Evolutionary conservation across 495 filamentous ascomycete species (phyloP).

Genomic region (Aspergillus leporis): DNA sequence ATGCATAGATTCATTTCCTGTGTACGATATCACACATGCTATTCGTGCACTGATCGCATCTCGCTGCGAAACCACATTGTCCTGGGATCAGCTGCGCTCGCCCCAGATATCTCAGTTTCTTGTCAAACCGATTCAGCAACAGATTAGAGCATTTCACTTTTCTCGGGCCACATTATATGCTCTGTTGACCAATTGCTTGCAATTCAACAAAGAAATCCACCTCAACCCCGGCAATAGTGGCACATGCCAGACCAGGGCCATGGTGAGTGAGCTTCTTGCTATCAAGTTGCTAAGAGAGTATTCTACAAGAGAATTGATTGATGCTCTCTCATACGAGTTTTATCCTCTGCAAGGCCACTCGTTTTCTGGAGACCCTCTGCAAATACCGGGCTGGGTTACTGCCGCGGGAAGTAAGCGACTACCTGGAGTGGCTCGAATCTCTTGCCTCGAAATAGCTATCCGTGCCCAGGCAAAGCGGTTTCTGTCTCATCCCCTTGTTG

Average conservation of each 20-base stretch:
- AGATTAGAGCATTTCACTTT: constrained; percentile 76
- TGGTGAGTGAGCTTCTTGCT: constrained; percentile 89
- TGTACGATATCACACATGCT: constrained; percentile 86
- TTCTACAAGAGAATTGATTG: constrained; percentile 80
- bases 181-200: constrained; percentile 87
- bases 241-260: constrained; percentile 75
- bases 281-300: constrained; percentile 89
- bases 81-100: constrained; percentile 94
- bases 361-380: constrained; percentile 33
- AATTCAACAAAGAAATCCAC: constrained; percentile 86
- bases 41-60: constrained; percentile 79
- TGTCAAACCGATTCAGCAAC: constrained; percentile 85
- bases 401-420: constrained; percentile 35
- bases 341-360: constrained; percentile 81
- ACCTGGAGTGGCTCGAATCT: constrained; percentile 68
- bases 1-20: constrained; percentile 67
- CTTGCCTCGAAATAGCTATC: constrained; percentile 88
- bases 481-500: constrained; percentile 82
- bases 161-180: constrained; percentile 85
- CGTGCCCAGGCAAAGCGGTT: constrained; percentile 87
- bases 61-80: constrained; percentile 84
- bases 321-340: constrained; percentile 92
- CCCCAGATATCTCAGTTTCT: constrained; percentile 95
- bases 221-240: constrained; percentile 79
- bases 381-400: constrained; percentile 34